Evolutionary conservation across 179 eudicot species (phyloP), one percentile per base, ranked within the genome.

Genomic region (Actinidia chinensis): DNA sequence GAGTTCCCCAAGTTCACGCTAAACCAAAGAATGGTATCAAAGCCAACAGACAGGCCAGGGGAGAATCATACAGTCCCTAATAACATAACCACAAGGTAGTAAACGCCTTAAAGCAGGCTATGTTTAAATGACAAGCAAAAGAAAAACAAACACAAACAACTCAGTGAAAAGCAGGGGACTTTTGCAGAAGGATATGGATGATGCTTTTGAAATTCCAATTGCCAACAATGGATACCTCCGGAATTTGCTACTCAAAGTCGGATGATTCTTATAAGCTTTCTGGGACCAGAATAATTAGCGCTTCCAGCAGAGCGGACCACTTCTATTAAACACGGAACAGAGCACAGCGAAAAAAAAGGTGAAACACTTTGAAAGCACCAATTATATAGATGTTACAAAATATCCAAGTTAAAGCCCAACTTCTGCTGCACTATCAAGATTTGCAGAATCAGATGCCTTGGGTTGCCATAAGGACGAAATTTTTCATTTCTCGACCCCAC

Each of bases 191-290:
- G 10, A 51, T 40, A 51, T 72, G 36, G 2, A 70, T 68, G 28
- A 50, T 55, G 22, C 8, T 78, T 48, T 76, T 9, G 48, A 75
- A 75, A 14, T 54, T 67, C 9, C 9, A 59, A 67, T 51, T 40
- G 64, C 64, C 25, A 67, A 52, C 66, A 66, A 25, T 48, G 56
- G 58, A 61, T 86, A 96, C 99, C 99, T 94, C 98, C 42, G 99
- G 98, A 83, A 96, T 86, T 94, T 94, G 65, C 94, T 92, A 68
- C 72, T 7, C 84, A 96, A 83, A 23, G 99, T 96, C 42, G 99
- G 99, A 82, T 96, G 99, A 74, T 96, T 94, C 84, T 96, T 90
- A 83, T 96, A 96, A n/a, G 97, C 99, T 90, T 8, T 96, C 99
- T 44, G 99, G 99, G 43, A 96, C 99, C 63, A 96, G 96, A 86